Percentiles rank a stretch among this genome's conserved stretches.
phyloP scores from a whole-genome alignment of 345 rosid genomes.

The Populus nigra region DNA sequence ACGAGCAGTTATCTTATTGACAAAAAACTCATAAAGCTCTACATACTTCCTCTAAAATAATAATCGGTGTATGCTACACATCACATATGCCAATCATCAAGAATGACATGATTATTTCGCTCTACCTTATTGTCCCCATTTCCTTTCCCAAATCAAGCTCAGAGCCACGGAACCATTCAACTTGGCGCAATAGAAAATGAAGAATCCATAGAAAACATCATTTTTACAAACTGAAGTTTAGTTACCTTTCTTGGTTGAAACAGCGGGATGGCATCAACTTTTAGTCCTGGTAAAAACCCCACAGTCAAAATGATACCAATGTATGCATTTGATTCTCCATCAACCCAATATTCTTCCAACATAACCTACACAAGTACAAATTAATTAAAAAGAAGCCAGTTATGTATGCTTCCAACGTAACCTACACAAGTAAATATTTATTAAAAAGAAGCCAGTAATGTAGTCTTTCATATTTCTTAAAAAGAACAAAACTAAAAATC shows the following conservation, averaged over 20 bases:
- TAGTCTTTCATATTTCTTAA: not conserved
- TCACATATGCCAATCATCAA: not conserved
- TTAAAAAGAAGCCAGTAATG: too few species aligned
- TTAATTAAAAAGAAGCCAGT: too few species aligned
- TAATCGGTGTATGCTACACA: not conserved
- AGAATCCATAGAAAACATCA: not conserved
- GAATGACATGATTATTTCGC: too few species aligned
- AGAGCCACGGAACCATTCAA: not conserved
- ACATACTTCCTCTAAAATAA: not conserved
- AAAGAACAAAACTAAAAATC: not conserved
- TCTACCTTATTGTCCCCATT: too few species aligned
- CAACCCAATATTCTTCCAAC: slow-evolving; percentile 12
- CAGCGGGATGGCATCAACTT: slow-evolving; percentile 66
- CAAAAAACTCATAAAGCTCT: not conserved
- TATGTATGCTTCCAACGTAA: too few species aligned
- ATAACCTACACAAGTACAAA: slow-evolving; percentile 37
- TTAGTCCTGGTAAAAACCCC: slow-evolving; percentile 78
- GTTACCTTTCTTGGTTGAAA: slow-evolving; percentile 35
- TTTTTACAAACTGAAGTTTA: not conserved
- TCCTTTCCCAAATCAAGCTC: not conserved
- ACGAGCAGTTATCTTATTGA: slow-evolving; percentile 9
- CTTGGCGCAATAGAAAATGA: too few species aligned
- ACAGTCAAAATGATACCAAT: slow-evolving; percentile 58
- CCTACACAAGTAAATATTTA: too few species aligned
- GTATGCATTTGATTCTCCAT: slow-evolving; percentile 1